These are phyloP conservation scores for Chrysosporium keratinophilum DNA, from an alignment of 2,329 filamentous ascomycete species.

Conservation along the genomic window DNA sequence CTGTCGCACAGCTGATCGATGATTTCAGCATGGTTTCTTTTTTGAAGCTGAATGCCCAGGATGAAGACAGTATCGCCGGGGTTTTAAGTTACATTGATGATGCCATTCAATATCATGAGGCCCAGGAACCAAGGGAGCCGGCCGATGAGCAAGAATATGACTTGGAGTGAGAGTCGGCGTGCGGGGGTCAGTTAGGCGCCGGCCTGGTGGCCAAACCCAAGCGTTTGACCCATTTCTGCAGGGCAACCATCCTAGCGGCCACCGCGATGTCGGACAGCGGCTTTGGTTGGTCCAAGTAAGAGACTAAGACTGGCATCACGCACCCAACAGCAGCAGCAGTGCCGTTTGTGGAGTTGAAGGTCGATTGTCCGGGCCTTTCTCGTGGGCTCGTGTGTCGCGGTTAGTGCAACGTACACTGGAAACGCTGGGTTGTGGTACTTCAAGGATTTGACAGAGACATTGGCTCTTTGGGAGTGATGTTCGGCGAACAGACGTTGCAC, in stretches of 20 bases:
- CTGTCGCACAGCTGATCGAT: slow-evolving; percentile 84
- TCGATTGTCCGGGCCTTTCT: too few species aligned
- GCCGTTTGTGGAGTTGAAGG: not conserved
- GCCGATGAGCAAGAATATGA: slow-evolving; percentile 52
- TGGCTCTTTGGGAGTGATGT: not conserved
- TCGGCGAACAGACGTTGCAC: slow-evolving; percentile 10
- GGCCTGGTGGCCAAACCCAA: slow-evolving; percentile 6
- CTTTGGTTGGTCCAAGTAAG: slow-evolving; percentile 5
- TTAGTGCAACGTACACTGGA: not conserved
- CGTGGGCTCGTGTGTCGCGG: not conserved
- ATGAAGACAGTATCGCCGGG: slow-evolving; percentile 79
- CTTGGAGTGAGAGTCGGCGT: slow-evolving; percentile 29
- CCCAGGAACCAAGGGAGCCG: slow-evolving; percentile 80
- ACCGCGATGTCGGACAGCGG: not conserved
- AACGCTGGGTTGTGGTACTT: not conserved
- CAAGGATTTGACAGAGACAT: not conserved
- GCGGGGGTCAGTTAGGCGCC: slow-evolving; percentile 8
- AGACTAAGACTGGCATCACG: not conserved
- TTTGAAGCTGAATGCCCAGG: slow-evolving; percentile 74
- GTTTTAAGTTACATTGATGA: slow-evolving; percentile 91
- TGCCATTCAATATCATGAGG: slow-evolving; percentile 84
- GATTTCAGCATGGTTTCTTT: slow-evolving; percentile 98
- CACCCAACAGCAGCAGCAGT: not conserved
- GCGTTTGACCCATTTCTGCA: not conserved
- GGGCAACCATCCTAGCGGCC: not conserved